phyloP scores from a whole-genome alignment of 257 asterid genomes.

The Knoxia roxburghii region DNA sequence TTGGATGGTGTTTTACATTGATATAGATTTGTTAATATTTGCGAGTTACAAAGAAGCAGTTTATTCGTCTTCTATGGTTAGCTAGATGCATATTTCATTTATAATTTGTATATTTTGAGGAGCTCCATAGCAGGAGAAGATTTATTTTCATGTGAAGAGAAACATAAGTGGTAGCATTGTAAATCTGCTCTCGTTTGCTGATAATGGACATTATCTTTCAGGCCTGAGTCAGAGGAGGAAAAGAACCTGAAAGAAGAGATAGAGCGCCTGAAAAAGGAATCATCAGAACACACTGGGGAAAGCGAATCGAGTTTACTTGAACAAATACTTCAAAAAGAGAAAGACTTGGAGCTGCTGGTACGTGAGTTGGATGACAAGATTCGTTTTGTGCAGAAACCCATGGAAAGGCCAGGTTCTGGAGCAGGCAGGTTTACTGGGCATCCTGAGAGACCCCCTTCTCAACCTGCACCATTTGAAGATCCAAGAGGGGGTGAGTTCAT shows the following conservation, averaged over 20 bases:
- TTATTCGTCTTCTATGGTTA: neutral
- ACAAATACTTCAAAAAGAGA: constrained; percentile 51
- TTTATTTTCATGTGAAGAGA: neutral
- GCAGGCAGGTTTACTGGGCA: constrained; percentile 48
- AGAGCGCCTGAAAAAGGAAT: constrained; percentile 51
- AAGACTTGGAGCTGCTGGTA: constrained; percentile 56
- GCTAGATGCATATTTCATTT: neutral
- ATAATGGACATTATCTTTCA: constrained; percentile 30
- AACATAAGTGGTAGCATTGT: neutral
- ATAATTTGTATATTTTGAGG: neutral
- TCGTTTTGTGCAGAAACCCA: constrained; percentile 62
- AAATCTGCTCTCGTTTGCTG: constrained; percentile 19
- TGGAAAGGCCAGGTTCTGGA: constrained; percentile 78
- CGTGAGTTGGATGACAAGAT: constrained; percentile 76
- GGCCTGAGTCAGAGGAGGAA: constrained; percentile 85
- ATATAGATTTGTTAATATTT: neutral
- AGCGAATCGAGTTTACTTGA: constrained; percentile 38
- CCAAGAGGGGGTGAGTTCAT: constrained; percentile 55
- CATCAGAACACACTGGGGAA: constrained; percentile 41
- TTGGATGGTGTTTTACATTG: neutral
- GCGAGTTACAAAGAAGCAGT: neutral
- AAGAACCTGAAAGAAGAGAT: constrained; percentile 76
- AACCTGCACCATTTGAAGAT: constrained; percentile 57
- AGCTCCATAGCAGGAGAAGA: neutral
- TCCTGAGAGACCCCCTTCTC: constrained; percentile 54